Evolutionary conservation across 2,329 filamentous ascomycete genomes (phyloP).

Genomic region (Fusarium tjaetaba): DNA sequence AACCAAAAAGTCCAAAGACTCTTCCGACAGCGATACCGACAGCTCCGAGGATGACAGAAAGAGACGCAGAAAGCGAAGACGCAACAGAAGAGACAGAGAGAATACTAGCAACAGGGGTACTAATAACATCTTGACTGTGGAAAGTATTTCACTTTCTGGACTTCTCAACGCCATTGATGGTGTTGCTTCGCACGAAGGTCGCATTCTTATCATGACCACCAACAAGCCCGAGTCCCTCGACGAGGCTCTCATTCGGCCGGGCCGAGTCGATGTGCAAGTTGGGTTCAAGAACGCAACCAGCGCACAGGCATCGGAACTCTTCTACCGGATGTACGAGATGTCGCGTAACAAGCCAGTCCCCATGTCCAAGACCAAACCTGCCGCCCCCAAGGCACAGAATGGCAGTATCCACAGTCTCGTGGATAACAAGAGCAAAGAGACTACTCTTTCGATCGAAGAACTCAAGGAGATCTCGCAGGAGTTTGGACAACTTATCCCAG

Average conservation of each 20-base stretch:
- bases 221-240: conserved; percentile 80
- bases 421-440: conserved; percentile 10
- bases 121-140: conserved; percentile 34
- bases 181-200: conserved; percentile 80
- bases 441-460: conserved; percentile 50
- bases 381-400: conserved; percentile 5
- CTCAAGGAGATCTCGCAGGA: conserved; percentile 56
- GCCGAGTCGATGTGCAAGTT: conserved; percentile 76
- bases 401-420: conserved; percentile 8
- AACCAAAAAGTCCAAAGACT: conserved; percentile 43
- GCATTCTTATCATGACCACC: conserved; percentile 84
- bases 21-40: conserved; percentile 33
- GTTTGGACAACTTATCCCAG: conserved; percentile 65
- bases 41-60: conserved; percentile 39
- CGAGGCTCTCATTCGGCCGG: conserved; percentile 77
- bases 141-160: conserved; percentile 77
- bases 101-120: conserved; percentile 37
- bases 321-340: conserved; percentile 68
- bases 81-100: conserved; percentile 28
- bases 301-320: conserved; percentile 65
- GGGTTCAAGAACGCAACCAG: conserved; percentile 69
- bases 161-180: conserved; percentile 87
- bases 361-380: conserved; percentile 2
- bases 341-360: conserved; percentile 36
- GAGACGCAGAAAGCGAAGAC: conserved; percentile 35